Conservation (phyloP, 106 monocot species). For the Alisma plantagoaquatica region DNA sequence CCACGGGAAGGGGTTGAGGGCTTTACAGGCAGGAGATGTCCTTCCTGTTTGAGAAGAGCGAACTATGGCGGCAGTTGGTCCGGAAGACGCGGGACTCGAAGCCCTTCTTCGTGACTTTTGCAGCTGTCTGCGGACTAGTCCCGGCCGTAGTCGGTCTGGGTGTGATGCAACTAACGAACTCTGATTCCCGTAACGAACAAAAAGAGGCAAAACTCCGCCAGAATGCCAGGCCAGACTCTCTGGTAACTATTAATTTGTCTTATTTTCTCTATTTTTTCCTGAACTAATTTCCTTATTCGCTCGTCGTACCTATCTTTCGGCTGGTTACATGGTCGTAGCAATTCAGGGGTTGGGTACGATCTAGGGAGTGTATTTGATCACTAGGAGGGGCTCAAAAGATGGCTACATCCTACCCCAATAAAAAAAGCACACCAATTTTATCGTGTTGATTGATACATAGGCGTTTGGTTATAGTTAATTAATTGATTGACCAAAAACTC, state of each 20-base stretch:
- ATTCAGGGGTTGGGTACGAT: no score
- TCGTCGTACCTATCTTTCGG: neutral
- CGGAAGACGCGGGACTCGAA: slow-evolving; percentile 78
- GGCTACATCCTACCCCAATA: no score
- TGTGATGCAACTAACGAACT: slow-evolving; percentile 81
- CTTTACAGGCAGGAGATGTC: no score
- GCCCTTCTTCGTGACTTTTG: slow-evolving; percentile 86
- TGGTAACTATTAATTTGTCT: slow-evolving; percentile 20
- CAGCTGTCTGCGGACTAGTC: slow-evolving; percentile 69
- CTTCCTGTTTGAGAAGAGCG: slow-evolving; percentile 92
- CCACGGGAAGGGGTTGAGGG: slow-evolving; percentile 5
- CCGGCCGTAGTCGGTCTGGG: slow-evolving; percentile 79
- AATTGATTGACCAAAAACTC: no score
- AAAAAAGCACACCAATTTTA: no score
- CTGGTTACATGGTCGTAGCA: neutral
- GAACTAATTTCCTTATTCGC: no score
- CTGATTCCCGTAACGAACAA: slow-evolving; percentile 73
- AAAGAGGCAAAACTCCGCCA: slow-evolving; percentile 81
- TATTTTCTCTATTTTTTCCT: neutral
- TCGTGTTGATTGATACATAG: no score
- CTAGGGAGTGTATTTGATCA: no score
- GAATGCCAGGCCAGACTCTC: slow-evolving; percentile 71
- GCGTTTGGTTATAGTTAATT: no score
- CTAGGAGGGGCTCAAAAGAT: no score
- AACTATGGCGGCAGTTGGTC: slow-evolving; percentile 86